Evolutionary conservation across 306 rosid genomes (phyloP).

Genomic region (Senna tora): DNA sequence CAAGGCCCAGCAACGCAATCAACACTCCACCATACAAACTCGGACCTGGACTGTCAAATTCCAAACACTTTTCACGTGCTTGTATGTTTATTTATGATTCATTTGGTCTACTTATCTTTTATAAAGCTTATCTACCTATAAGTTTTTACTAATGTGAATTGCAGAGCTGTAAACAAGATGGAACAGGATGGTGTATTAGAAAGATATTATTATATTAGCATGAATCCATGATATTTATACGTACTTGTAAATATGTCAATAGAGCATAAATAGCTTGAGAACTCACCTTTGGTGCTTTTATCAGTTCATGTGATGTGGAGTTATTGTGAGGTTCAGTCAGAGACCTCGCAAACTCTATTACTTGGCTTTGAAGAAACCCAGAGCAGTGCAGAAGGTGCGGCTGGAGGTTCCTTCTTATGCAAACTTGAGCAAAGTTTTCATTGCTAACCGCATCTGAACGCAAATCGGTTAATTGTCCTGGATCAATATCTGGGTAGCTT

Average conservation of each 20-base stretch:
- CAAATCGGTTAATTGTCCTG: slow-evolving; percentile 68
- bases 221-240: no score
- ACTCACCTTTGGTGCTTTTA: slow-evolving; percentile 61
- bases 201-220: background rate
- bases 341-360: slow-evolving; percentile 53
- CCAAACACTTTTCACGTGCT: background rate
- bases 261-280: background rate
- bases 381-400: slow-evolving; percentile 71
- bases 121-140: background rate
- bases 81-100: no score
- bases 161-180: no score
- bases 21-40: no score
- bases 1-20: no score
- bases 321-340: slow-evolving; percentile 39
- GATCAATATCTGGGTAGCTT: slow-evolving; percentile 59
- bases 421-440: slow-evolving; percentile 71
- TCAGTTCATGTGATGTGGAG: slow-evolving; percentile 33
- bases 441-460: slow-evolving; percentile 69
- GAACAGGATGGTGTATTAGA: no score
- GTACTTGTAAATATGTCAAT: background rate
- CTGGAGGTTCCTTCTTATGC: slow-evolving; percentile 60
- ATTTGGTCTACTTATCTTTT: background rate
- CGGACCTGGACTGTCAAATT: no score
- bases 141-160: background rate
- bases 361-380: slow-evolving; percentile 56